phyloP scores from a whole-genome alignment of 2,329 filamentous ascomycete species.

The Bipolaris sorokiniana region DNA sequence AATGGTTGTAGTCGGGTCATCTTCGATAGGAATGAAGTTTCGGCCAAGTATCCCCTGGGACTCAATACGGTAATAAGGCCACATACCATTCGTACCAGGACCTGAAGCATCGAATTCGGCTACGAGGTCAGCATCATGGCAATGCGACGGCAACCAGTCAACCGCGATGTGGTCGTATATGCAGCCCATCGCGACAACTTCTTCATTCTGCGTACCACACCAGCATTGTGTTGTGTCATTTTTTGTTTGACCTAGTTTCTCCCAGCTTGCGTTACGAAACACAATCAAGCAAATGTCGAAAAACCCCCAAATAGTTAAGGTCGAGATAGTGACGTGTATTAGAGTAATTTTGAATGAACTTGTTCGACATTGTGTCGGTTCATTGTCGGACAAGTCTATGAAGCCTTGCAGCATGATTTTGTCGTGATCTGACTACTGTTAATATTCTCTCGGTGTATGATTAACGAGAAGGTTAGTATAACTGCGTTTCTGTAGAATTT shows the following conservation, averaged over 20 bases:
- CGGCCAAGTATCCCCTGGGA: neutral
- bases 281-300: neutral
- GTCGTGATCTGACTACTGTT: neutral
- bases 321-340: neutral
- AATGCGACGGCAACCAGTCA: neutral
- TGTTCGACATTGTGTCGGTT: neutral
- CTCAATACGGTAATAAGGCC: neutral
- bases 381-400: neutral
- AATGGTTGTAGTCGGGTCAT: neutral
- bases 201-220: neutral
- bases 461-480: neutral
- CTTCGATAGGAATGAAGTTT: neutral
- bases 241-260: neutral
- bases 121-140: neutral
- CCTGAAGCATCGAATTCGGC: neutral
- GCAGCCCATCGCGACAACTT: neutral
- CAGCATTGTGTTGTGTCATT: neutral
- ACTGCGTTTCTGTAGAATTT: neutral
- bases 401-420: neutral
- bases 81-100: neutral
- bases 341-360: neutral
- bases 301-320: neutral
- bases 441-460: neutral
- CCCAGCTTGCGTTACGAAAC: neutral
- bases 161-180: neutral